phyloP scores from a whole-genome alignment of 805 yeast genomes.

The Teunomyces gatunensis region DNA sequence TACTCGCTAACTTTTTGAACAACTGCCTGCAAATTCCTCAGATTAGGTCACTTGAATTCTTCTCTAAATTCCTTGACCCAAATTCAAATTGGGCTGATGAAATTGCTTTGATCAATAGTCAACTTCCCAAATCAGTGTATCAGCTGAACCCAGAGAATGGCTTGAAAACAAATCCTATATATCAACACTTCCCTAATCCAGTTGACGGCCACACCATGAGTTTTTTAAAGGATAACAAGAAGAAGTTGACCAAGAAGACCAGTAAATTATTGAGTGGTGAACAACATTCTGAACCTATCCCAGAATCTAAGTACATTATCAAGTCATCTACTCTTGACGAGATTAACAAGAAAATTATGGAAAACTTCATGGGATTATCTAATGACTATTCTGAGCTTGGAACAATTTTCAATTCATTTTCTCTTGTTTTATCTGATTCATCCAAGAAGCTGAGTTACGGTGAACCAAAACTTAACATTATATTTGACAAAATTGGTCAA shows the following conservation, averaged over 20 bases:
- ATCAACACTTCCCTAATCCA: constrained; percentile 35
- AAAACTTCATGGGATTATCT: constrained; percentile 56
- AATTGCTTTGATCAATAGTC: constrained; percentile 31
- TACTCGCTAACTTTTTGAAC: constrained; percentile 74
- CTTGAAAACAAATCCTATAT: constrained; percentile 32
- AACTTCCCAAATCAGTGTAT: constrained; percentile 40
- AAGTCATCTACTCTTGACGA: constrained; percentile 51
- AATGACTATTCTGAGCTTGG: constrained; percentile 76
- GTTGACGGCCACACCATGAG: constrained; percentile 25
- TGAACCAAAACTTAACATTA: constrained; percentile 25
- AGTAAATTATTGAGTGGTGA: constrained; percentile 14
- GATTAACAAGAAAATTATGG: constrained; percentile 53
- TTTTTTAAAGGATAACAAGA: constrained; percentile 31
- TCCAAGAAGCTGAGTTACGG: constrained; percentile 18
- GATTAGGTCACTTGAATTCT: constrained; percentile 58
- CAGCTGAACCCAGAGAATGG: constrained; percentile 47
- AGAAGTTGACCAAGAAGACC: constrained; percentile 24
- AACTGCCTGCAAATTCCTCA: constrained; percentile 61
- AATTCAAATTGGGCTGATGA: constrained; percentile 81
- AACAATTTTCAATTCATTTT: constrained; percentile 49
- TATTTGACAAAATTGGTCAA: constrained; percentile 79
- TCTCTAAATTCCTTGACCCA: constrained; percentile 81
- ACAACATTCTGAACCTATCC: not conserved
- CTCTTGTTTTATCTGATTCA: constrained; percentile 45
- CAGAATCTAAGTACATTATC: constrained; percentile 12